A percentile compares a stretch with the other conserved stretches of the same genome.
These are phyloP conservation scores for Thalassiosira livingstoniorum DNA, from an alignment of 352 stramenopile genomes.

Conservation along the genomic window DNA sequence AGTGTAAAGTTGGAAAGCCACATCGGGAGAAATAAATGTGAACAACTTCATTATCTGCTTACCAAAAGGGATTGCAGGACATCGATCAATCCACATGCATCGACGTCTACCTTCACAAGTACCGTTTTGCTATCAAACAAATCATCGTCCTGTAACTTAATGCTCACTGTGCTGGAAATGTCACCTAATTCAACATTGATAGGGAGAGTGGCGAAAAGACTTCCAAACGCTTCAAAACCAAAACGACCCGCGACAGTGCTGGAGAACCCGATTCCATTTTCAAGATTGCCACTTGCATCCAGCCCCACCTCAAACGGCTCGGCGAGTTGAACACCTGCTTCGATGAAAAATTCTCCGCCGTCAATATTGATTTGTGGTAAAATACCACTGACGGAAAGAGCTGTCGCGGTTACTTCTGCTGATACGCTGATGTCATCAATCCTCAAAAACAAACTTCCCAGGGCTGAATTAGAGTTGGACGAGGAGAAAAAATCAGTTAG, in stretches of 20 bases:
- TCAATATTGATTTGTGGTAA: slow-evolving; percentile 32
- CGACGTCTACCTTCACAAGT: slow-evolving; percentile 42
- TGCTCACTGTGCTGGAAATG: slow-evolving; percentile 12
- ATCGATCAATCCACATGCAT: slow-evolving; percentile 28
- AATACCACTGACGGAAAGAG: slow-evolving; percentile 22
- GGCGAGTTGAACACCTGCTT: slow-evolving; percentile 19
- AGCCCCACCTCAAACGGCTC: slow-evolving; percentile 31
- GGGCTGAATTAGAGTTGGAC: background rate
- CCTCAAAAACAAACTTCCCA: slow-evolving; percentile 32
- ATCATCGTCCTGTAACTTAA: slow-evolving; percentile 44
- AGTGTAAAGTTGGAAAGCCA: too few relatives aligned
- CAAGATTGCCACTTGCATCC: background rate
- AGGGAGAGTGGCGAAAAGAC: slow-evolving; percentile 24
- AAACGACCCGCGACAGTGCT: slow-evolving; percentile 20
- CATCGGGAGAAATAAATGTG: too few relatives aligned
- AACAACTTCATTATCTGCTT: too few relatives aligned
- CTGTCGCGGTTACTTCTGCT: slow-evolving; percentile 8
- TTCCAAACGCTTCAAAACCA: slow-evolving; percentile 37
- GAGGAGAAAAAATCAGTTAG: slow-evolving; percentile 17
- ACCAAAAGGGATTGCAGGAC: slow-evolving; percentile 32
- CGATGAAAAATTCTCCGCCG: slow-evolving; percentile 18
- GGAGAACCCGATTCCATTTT: slow-evolving; percentile 21
- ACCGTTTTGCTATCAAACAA: slow-evolving; percentile 33
- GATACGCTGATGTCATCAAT: slow-evolving; percentile 29
- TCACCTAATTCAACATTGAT: slow-evolving; percentile 17